These are phyloP conservation scores for Rubroshorea leprosula DNA, from an alignment of 345 rosid genomes.

Conservation along the genomic window DNA sequence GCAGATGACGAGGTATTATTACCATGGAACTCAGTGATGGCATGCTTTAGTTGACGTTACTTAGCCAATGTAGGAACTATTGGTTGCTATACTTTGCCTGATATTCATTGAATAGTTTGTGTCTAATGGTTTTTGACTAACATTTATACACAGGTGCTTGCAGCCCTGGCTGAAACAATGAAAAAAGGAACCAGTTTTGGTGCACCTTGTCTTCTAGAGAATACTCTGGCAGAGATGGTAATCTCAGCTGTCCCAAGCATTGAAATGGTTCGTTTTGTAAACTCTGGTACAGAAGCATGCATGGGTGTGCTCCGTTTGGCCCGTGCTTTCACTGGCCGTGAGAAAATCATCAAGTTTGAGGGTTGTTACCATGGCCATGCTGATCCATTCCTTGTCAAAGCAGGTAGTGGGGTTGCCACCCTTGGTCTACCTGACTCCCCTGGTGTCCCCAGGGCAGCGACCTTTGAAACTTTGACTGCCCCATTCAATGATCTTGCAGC, in stretches of 20 bases:
- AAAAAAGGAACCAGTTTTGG: conserved; percentile 99
- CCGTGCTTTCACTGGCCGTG: conserved; percentile 73
- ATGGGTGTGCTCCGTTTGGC: conserved; percentile 94
- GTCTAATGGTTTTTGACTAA: background rate
- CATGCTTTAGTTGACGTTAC: too few relatives aligned
- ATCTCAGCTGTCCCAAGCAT: conserved; percentile 90
- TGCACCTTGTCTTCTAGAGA: conserved; percentile 95
- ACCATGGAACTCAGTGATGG: too few relatives aligned
- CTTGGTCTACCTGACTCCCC: conserved; percentile 91
- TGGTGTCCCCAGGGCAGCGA: conserved; percentile 87
- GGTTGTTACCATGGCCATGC: conserved; percentile 99
- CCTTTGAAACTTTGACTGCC: conserved; percentile 71
- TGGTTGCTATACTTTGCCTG: too few relatives aligned
- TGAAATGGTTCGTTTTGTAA: conserved; percentile 93
- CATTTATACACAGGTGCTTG: conserved; percentile 54
- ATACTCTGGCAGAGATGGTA: conserved; percentile 82
- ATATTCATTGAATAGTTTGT: too few relatives aligned
- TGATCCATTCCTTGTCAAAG: conserved; percentile 87
- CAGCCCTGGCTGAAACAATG: conserved; percentile 84
- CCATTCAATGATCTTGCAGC: conserved; percentile 65
- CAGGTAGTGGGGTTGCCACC: conserved; percentile 97
- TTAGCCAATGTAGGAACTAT: too few relatives aligned
- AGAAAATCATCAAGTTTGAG: conserved; percentile 79
- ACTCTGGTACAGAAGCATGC: conserved; percentile 93
- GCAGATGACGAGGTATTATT: conserved; percentile 78